Evolutionary conservation across 1,284 basidiomycete genomes (phyloP), one percentile per base, ranked within the genome.

Genomic region (Rhodotorula mucilaginosa): DNA sequence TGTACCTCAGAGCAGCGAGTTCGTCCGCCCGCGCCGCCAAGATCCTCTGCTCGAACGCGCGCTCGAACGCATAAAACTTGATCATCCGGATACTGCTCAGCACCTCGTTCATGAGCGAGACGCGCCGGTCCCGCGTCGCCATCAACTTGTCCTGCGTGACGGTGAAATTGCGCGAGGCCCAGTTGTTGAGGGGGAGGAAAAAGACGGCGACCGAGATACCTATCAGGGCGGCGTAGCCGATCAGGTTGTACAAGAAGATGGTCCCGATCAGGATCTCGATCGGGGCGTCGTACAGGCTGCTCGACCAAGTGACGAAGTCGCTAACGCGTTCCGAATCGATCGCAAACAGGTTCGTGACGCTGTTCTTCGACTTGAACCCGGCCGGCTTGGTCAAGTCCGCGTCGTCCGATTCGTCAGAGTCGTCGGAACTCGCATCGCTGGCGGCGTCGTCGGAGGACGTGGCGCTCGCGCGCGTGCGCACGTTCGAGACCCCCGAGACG

Each of bases 101-200:
- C 66, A 94, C 87, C 87, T 96, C 93, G 78, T 96, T 96, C 93
- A 96, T 97, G 60, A 96, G 83, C 1, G 89, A 85, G 26, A 94
- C 92, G 61, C 94, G 87, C 81, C 93, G 90, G 78, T 97, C 94
- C 29, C 93, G 66, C 10, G 74, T 68, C 46, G 67, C 48, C 77
- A 79, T 79, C 69, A 97, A 84, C 77, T 90, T 91, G 72, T 96
- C 92, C 79, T 97, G 92, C 0, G 87, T 87, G 61, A 84, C 83
- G 19, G 96, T 89, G 54, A 96, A 90, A 29, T 93, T 83, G 81
- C 91, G 93, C 61, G 90, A 89, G 0, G 93, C 91, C 54, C 87
- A 87, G 80, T 96, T 92, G 78, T 93, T 97, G 80, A 96, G 78
- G 18, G 93, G 93, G 52, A 94, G 81, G 84, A 92, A 94, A 61